phyloP scores from a whole-genome alignment of 257 asterid species.

The Voacanga thouarsii region DNA sequence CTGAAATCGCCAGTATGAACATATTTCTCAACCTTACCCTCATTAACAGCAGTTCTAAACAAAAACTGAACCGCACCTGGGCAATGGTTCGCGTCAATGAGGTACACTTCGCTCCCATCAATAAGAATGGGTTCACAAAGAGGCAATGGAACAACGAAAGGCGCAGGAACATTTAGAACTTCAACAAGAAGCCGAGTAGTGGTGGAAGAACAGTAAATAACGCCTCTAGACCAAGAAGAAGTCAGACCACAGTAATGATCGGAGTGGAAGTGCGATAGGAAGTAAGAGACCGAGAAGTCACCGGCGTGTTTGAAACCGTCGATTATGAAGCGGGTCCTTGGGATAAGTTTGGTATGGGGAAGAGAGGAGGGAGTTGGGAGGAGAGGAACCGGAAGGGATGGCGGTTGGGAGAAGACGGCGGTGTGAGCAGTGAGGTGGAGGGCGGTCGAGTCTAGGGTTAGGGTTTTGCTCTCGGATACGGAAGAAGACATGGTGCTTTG shows the following conservation, averaged over 20 bases:
- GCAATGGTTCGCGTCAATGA: constrained; percentile 87
- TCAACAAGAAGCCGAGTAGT: constrained; percentile 68
- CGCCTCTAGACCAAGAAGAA: constrained; percentile 70
- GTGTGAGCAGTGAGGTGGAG: constrained; percentile 51
- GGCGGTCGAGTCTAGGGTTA: constrained; percentile 45
- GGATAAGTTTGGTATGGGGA: constrained; percentile 72
- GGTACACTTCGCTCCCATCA: constrained; percentile 61
- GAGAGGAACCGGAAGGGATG: constrained; percentile 33
- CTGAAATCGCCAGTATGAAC: constrained; percentile 94
- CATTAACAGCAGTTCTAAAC: constrained; percentile 53
- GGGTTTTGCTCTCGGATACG: constrained; percentile 34
- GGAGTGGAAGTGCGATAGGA: constrained; percentile 94
- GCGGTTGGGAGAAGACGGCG: constrained; percentile 41
- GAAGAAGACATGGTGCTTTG: constrained; percentile 43
- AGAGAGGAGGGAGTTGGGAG: constrained; percentile 43
- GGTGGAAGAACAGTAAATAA: constrained; percentile 63
- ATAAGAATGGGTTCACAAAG: constrained; percentile 39
- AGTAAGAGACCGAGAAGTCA: constrained; percentile 67
- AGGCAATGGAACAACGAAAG: constrained; percentile 52
- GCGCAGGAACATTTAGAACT: constrained; percentile 54
- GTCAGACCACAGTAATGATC: constrained; percentile 86
- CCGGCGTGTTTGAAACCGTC: constrained; percentile 72
- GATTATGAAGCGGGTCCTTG: constrained; percentile 75
- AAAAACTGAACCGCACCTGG: constrained; percentile 93
- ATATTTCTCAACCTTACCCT: constrained; percentile 55